phyloP scores from a whole-genome alignment of 768 basidiomycete genomes.

The Rhodotorula babjevae region DNA sequence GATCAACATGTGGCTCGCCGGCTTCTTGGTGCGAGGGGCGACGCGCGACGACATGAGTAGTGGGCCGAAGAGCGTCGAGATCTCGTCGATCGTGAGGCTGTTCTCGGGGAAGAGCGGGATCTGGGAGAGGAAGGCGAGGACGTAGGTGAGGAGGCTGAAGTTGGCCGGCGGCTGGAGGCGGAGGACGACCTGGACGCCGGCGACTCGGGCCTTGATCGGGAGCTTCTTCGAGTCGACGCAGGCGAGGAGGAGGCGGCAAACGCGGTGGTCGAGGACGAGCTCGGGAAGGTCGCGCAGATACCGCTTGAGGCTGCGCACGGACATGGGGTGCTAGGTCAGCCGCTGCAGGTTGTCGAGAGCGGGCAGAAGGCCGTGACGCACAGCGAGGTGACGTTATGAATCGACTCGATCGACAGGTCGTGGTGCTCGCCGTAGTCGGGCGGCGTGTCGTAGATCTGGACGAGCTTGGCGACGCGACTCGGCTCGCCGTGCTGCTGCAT shows the following conservation, averaged over 20 bases:
- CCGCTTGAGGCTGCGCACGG: slow-evolving; percentile 46
- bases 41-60: slow-evolving; percentile 46
- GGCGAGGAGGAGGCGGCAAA: slow-evolving; percentile 52
- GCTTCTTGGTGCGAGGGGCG: background rate
- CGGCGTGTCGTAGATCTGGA: slow-evolving; percentile 49
- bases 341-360: too few species aligned
- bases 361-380: background rate
- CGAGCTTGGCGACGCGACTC: slow-evolving; percentile 49
- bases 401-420: slow-evolving; percentile 45
- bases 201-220: slow-evolving; percentile 46
- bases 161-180: slow-evolving; percentile 52
- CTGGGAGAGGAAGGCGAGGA: slow-evolving; percentile 56
- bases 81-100: slow-evolving; percentile 52
- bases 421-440: slow-evolving; percentile 44
- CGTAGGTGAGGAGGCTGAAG: slow-evolving; percentile 52
- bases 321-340: background rate
- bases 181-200: slow-evolving; percentile 54
- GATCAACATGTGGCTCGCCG: slow-evolving; percentile 17
- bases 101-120: slow-evolving; percentile 56
- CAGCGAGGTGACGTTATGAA: slow-evolving; percentile 53
- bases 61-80: slow-evolving; percentile 54
- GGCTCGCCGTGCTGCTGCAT: slow-evolving; percentile 53
- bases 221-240: slow-evolving; percentile 48
- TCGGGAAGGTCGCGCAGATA: slow-evolving; percentile 54
- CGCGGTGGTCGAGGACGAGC: slow-evolving; percentile 51